Evolutionary conservation across 257 asterid species (phyloP).

Genomic region (Nicotiana attenuata): DNA sequence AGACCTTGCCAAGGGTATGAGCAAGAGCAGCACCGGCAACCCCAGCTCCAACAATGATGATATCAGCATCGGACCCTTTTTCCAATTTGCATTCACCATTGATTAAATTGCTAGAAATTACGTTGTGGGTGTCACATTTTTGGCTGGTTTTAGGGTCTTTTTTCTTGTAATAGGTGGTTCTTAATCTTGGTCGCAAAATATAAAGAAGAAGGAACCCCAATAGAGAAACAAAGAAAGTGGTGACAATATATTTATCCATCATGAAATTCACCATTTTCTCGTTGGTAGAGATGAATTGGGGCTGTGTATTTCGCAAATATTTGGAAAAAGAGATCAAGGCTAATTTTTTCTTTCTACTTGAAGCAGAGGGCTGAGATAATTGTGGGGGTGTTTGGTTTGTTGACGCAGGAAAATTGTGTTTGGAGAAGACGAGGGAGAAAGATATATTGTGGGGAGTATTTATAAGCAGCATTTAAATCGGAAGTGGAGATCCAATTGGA

Average conservation of each 20-base stretch:
- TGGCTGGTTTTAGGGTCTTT: background rate
- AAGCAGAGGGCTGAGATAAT: background rate
- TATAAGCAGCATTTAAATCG: background rate
- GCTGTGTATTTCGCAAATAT: background rate
- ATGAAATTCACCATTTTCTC: background rate
- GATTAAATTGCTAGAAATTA: constrained; percentile 7
- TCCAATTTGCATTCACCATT: constrained; percentile 7
- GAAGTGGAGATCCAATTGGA: background rate
- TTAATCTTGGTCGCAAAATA: constrained; percentile 14
- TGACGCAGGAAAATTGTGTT: background rate
- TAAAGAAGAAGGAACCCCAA: constrained; percentile 23
- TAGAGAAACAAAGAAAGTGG: constrained; percentile 22
- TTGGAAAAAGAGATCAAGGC: background rate
- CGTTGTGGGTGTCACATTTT: constrained; percentile 11
- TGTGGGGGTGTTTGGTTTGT: background rate
- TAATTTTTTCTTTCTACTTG: background rate
- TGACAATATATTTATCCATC: constrained; percentile 28
- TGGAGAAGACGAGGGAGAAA: background rate
- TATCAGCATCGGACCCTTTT: constrained; percentile 27
- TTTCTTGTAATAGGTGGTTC: background rate
- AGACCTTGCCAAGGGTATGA: constrained; percentile 45
- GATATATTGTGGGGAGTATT: too few relatives aligned
- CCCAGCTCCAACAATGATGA: constrained; percentile 53
- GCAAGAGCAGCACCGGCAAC: constrained; percentile 56
- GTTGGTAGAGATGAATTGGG: background rate